phyloP scores from a whole-genome alignment of 129 eudicot species.

The Calendula officinalis region DNA sequence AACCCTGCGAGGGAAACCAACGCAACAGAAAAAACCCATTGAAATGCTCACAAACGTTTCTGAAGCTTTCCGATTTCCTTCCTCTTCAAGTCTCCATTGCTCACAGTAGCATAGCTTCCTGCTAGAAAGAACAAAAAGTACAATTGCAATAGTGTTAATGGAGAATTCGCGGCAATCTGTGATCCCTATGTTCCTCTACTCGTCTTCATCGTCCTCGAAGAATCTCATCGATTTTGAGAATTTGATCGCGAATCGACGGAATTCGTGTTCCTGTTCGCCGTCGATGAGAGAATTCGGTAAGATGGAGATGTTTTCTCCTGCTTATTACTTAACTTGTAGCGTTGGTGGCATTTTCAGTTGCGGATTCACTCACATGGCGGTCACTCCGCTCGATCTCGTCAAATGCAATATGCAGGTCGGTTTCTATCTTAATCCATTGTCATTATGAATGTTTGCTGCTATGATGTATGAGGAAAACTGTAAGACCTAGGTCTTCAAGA shows the following conservation, averaged over 20 bases:
- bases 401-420: constrained; percentile 17
- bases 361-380: constrained; percentile 15
- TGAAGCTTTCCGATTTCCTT: constrained; percentile 3
- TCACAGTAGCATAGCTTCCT: background rate
- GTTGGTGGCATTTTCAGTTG: constrained; percentile 16
- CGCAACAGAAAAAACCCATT: constrained; percentile 5
- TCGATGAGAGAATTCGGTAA: background rate
- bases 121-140: background rate
- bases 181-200: constrained; percentile 17
- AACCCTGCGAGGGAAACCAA: constrained; percentile 27
- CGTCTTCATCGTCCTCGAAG: constrained; percentile 14
- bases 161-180: constrained; percentile 7
- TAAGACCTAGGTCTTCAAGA: constrained; percentile 1
- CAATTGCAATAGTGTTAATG: background rate
- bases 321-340: constrained; percentile 14
- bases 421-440: background rate
- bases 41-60: constrained; percentile 13
- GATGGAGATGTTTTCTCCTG: constrained; percentile 5
- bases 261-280: background rate
- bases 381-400: constrained; percentile 9
- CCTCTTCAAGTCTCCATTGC: background rate
- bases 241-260: constrained; percentile 8
- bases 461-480: background rate
- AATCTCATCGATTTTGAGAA: background rate
- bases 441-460: background rate